Evolutionary conservation across 2,329 filamentous ascomycete genomes (phyloP).

Genomic region (Exophiala bonariae): DNA sequence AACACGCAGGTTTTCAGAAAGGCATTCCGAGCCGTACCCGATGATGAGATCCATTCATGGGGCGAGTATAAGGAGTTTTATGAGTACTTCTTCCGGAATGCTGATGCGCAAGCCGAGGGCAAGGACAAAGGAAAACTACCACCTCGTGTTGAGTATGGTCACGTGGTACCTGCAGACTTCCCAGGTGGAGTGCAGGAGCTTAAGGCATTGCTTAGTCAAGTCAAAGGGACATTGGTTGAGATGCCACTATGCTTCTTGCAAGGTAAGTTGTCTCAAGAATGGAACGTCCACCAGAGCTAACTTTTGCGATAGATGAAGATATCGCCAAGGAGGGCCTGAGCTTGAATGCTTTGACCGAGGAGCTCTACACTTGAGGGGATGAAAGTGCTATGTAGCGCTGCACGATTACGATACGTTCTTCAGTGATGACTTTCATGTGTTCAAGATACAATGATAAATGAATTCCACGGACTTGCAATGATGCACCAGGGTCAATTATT

Average conservation of each 20-base stretch:
- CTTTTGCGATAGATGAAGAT: conserved; percentile 66
- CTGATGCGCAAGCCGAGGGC: conserved; percentile 44
- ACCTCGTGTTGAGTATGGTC: conserved; percentile 75
- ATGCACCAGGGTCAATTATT: too few species aligned
- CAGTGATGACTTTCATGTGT: too few species aligned
- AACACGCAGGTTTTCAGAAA: conserved; percentile 63
- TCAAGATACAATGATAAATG: too few species aligned
- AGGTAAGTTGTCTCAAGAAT: conserved; percentile 18
- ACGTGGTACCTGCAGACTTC: conserved; percentile 81
- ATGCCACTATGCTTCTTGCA: conserved; percentile 84
- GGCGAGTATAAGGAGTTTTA: conserved; percentile 64
- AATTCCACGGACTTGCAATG: too few species aligned
- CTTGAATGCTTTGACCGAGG: conserved; percentile 70
- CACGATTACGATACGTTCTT: too few species aligned
- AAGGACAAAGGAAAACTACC: conserved; percentile 42
- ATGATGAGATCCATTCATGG: conserved; percentile 60
- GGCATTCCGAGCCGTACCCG: conserved; percentile 63
- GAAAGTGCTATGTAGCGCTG: too few species aligned
- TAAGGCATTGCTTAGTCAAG: conserved; percentile 66
- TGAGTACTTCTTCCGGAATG: conserved; percentile 58
- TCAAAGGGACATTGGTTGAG: conserved; percentile 75
- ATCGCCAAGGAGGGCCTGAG: conserved; percentile 79
- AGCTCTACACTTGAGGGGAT: conserved; percentile 65
- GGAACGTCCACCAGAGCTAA: conserved; percentile 5
- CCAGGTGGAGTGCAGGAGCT: conserved; percentile 66